phyloP scores from a whole-genome alignment of 139 green algal genomes.

The Micromonas pusilla region DNA sequence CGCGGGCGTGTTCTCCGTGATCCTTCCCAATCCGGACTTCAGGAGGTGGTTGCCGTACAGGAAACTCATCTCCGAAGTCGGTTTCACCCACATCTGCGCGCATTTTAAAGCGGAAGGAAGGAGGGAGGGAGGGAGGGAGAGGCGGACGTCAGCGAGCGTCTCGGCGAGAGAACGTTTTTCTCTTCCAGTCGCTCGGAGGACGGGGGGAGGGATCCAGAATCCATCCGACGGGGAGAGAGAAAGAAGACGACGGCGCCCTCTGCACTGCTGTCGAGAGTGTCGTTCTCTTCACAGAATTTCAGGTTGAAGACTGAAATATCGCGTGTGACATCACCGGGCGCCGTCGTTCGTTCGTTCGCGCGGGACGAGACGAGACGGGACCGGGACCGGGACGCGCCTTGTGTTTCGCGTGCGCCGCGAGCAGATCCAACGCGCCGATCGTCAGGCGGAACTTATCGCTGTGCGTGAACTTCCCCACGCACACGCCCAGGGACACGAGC shows the following conservation, averaged over 20 bases:
- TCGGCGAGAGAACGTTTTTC: too few species aligned
- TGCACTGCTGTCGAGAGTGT: not conserved
- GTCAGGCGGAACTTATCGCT: conserved; percentile 88
- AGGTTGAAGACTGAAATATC: conserved; percentile 64
- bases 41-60: conserved; percentile 98
- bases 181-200: too few species aligned
- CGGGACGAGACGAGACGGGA: too few species aligned
- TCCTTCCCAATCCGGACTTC: conserved; percentile 90
- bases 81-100: conserved; percentile 93
- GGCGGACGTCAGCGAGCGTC: too few species aligned
- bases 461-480: conserved; percentile 95
- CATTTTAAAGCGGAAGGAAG: not conserved
- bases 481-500: conserved; percentile 79
- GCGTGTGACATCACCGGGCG: conserved; percentile 20
- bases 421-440: conserved; percentile 80
- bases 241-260: not conserved
- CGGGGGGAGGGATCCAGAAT: too few species aligned
- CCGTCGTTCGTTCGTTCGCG: not conserved
- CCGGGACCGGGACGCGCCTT: too few species aligned
- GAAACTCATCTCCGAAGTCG: conserved; percentile 92
- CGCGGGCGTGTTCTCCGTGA: conserved; percentile 88
- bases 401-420: conserved; percentile 86
- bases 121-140: too few species aligned
- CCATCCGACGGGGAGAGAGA: too few species aligned
- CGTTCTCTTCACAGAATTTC: conserved; percentile 28